A percentile compares a stretch with the other conserved stretches of the same genome.
phyloP scores from a whole-genome alignment of 2,329 filamentous ascomycete species.

The Xylaria sp. region DNA sequence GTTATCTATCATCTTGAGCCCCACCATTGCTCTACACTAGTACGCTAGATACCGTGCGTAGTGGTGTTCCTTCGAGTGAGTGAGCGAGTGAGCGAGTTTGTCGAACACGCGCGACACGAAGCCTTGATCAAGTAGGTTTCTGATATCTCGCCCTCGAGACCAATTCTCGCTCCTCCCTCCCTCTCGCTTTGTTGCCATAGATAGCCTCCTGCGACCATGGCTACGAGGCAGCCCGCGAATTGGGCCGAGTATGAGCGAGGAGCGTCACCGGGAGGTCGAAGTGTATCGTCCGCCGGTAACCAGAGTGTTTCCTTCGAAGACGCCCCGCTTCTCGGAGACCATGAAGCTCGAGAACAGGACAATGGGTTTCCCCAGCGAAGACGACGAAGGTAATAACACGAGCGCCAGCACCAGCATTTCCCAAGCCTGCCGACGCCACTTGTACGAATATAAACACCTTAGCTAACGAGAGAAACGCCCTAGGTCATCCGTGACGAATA shows the following conservation, averaged over 20 bases:
- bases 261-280: slow-evolving; percentile 52
- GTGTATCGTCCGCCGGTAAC: slow-evolving; percentile 54
- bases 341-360: slow-evolving; percentile 51
- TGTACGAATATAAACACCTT: not conserved
- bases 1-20: slow-evolving; percentile 21
- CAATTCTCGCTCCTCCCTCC: slow-evolving; percentile 4
- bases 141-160: slow-evolving; percentile 8
- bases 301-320: slow-evolving; percentile 58
- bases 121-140: not conserved
- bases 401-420: slow-evolving; percentile 35
- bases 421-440: not conserved
- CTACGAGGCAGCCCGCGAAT: slow-evolving; percentile 47
- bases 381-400: slow-evolving; percentile 51
- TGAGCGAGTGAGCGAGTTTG: not conserved
- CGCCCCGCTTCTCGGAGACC: slow-evolving; percentile 58
- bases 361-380: slow-evolving; percentile 49
- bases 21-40: slow-evolving; percentile 23
- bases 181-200: not conserved
- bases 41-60: not conserved
- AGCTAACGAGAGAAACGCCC: slow-evolving; percentile 22
- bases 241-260: slow-evolving; percentile 62
- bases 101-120: slow-evolving; percentile 7
- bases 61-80: slow-evolving; percentile 1
- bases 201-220: slow-evolving; percentile 33
- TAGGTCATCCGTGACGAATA: slow-evolving; percentile 70